Conservation (phyloP, 192 early-diverging fungal genomes). For the Paraglomus brasilianum region DNA sequence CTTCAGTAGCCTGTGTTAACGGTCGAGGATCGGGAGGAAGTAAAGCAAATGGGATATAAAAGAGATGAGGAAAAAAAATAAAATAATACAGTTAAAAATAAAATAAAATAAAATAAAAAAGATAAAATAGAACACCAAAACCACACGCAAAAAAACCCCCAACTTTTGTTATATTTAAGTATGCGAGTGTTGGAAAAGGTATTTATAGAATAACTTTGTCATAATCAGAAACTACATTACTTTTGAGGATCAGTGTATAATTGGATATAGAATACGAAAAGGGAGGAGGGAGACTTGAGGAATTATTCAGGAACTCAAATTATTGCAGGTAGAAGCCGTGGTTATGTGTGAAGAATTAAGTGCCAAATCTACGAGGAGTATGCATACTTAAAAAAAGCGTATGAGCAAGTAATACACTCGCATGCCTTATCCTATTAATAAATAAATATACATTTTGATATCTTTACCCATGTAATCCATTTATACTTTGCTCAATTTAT, state of each 20-base stretch:
- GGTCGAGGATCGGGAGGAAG: conserved; percentile 1
- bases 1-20: conserved; percentile 51
- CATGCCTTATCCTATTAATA: background rate
- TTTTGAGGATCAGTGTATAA: too few relatives aligned
- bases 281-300: too few relatives aligned
- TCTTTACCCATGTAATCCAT: background rate
- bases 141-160: background rate
- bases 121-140: background rate
- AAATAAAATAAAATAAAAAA: background rate
- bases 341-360: background rate
- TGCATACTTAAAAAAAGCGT: background rate
- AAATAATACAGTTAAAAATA: background rate
- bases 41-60: conserved; percentile 5
- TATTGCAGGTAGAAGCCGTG: background rate
- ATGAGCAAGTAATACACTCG: background rate
- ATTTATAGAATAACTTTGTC: too few relatives aligned
- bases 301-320: too few relatives aligned
- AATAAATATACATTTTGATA: background rate
- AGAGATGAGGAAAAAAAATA: background rate
- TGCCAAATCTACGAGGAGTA: conserved; percentile 15
- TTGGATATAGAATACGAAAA: too few relatives aligned
- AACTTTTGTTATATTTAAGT: too few relatives aligned
- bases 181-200: too few relatives aligned
- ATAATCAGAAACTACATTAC: too few relatives aligned
- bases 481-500: background rate